Base-by-base conservation (phyloP, 2,329 filamentous ascomycete species). In the Purpureocillium lavendulum region DNA sequence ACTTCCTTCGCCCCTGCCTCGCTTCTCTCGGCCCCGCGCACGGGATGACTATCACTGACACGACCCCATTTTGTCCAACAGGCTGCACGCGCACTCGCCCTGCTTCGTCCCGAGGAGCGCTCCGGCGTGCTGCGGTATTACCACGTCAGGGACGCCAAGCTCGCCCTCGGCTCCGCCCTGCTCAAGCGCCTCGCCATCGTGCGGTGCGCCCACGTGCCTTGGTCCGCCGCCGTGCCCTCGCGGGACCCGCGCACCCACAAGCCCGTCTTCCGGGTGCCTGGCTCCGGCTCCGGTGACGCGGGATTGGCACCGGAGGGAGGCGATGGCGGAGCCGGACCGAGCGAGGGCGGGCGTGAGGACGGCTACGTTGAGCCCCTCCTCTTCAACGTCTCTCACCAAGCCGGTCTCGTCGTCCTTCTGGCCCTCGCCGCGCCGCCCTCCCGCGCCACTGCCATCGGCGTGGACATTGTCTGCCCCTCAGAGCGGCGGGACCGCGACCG, bases 341-440 rank as follows among this genome's bases (percentile, higher is more conserved):
- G n/a, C n/a, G n/a, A n/a, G n/a, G n/a, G n/a, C n/a, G n/a, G n/a
- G n/a, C n/a, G n/a, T n/a, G n/a, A 26, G 6, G 21, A 26, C 21
- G 21, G 10, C 63, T 73, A 50, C 47, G 62, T 42, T 41, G 71
- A 69, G 49, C 60, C 69, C 14, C 56, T 78, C n/a, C 50, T 65
- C 45, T 89, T 90, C 69, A 90, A 90, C 60, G 73, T 89, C 40
- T 82, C 77, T 34, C 85, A 90, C 58, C 85, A 90, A 65, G 81
- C 80, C 8, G 84, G 85, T 2, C 64, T 90, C 13, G 84, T 88
- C 0, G 75, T 75, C 2, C 65, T 89, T 24, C 70, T 83, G 11
- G 81, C 80, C 12, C 62, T 70, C 3, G 55, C 59, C 32, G 55
- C 53, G 15, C 50, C 36, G n/a, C 53, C 38, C 5, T 30, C 29